Evolutionary conservation across 2,329 filamentous ascomycete species (phyloP).

Genomic region (Arachnomyces sp.): DNA sequence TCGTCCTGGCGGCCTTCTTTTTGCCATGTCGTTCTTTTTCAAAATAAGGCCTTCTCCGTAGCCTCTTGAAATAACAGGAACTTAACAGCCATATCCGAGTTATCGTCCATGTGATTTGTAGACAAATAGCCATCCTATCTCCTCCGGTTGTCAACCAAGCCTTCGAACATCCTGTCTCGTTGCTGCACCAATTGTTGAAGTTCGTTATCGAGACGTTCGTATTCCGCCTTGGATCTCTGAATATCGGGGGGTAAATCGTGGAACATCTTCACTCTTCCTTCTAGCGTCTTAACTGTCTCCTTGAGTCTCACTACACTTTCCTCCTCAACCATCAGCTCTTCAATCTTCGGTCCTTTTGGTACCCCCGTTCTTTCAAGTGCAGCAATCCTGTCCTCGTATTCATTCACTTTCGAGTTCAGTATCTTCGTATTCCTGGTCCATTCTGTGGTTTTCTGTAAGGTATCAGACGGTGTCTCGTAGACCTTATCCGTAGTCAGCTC

Average conservation of each 20-base stretch:
- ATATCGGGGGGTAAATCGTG: slow-evolving; percentile 64
- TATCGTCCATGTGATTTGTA: too few relatives aligned
- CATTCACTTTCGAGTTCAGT: slow-evolving; percentile 57
- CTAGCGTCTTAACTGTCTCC: slow-evolving; percentile 55
- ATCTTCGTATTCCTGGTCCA: slow-evolving; percentile 62
- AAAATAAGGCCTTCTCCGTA: background rate
- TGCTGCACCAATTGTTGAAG: slow-evolving; percentile 52
- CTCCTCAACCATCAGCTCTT: slow-evolving; percentile 52
- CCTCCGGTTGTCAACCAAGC: slow-evolving; percentile 46
- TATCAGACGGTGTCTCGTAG: slow-evolving; percentile 49
- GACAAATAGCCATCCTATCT: background rate
- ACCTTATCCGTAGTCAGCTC: slow-evolving; percentile 24
- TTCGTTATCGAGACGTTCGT: slow-evolving; percentile 59
- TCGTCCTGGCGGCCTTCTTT: background rate
- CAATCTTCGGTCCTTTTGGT: slow-evolving; percentile 25
- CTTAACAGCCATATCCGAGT: too few relatives aligned
- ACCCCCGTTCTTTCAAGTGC: slow-evolving; percentile 28
- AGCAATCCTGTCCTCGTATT: slow-evolving; percentile 52
- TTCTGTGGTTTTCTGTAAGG: slow-evolving; percentile 65
- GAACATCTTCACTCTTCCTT: slow-evolving; percentile 58
- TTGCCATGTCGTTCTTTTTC: background rate
- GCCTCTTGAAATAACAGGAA: slow-evolving; percentile 12
- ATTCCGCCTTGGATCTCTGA: slow-evolving; percentile 58
- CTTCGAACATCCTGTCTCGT: slow-evolving; percentile 68
- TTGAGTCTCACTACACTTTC: slow-evolving; percentile 51